Conservation (phyloP, 345 rosid species). For the thale cress (Arabidopsis thaliana) region DNA sequence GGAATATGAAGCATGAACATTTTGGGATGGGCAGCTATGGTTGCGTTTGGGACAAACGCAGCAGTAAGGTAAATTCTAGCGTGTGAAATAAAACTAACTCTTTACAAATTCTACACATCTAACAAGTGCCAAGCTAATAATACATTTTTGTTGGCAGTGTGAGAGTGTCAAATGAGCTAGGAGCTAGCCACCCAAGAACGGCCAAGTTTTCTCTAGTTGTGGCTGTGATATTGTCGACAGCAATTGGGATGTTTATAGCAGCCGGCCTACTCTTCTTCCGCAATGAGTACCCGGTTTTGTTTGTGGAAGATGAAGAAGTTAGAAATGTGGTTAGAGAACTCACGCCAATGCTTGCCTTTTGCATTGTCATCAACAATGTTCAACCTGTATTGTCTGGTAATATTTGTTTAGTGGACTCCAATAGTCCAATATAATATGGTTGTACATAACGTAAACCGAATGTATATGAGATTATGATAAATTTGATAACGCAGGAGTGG, state of each 20-base stretch:
- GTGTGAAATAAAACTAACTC: not conserved
- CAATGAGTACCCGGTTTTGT: constrained; percentile 62
- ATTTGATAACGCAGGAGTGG: constrained; percentile 60
- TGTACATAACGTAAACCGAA: not conserved
- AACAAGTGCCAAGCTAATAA: not conserved
- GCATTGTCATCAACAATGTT: constrained; percentile 71
- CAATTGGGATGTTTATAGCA: constrained; percentile 57
- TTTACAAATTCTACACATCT: not conserved
- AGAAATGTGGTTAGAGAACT: constrained; percentile 57
- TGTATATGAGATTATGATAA: not conserved
- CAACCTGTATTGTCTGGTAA: constrained; percentile 95
- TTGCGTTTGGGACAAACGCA: constrained; percentile 76
- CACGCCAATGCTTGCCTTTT: constrained; percentile 71
- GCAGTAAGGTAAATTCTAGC: constrained; percentile 63
- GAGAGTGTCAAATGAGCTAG: constrained; percentile 87
- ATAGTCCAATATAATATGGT: not conserved
- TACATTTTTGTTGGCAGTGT: constrained; percentile 54
- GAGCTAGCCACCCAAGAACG: constrained; percentile 77
- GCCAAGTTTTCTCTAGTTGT: constrained; percentile 73
- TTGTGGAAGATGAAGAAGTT: constrained; percentile 63
- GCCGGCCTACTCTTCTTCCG: constrained; percentile 48
- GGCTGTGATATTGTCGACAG: constrained; percentile 57
- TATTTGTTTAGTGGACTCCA: not conserved
- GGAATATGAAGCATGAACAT: constrained; percentile 62
- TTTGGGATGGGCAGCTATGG: constrained; percentile 89